phyloP scores from a whole-genome alignment of 1,139 yeast species.

The Wickerhamomyces sp. region DNA sequence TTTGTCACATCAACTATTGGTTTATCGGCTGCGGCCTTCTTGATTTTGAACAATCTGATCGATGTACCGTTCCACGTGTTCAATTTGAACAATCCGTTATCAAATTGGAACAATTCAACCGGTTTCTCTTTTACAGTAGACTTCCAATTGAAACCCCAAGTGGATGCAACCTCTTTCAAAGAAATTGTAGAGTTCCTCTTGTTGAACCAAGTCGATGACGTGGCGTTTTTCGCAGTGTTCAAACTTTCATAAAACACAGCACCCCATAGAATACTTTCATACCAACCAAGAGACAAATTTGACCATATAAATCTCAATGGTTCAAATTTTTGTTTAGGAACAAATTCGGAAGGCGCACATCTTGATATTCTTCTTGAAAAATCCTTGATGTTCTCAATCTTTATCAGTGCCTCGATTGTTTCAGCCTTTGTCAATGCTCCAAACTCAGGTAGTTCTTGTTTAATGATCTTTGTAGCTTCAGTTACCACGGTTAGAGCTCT shows the following conservation, averaged over 20 bases:
- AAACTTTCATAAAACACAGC: conserved; percentile 43
- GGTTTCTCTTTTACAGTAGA: conserved; percentile 6
- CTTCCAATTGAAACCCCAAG: conserved; percentile 24
- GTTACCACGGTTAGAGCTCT: conserved; percentile 43
- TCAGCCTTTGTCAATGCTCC: conserved; percentile 18
- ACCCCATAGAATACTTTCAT: conserved; percentile 63
- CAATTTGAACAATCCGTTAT: conserved; percentile 17
- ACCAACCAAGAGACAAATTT: conserved; percentile 68
- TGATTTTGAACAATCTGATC: conserved; percentile 56
- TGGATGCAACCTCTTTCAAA: conserved; percentile 21
- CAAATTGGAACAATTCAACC: conserved; percentile 9
- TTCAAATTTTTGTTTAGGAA: conserved; percentile 33
- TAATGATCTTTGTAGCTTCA: conserved; percentile 34
- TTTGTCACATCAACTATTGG: conserved; percentile 48
- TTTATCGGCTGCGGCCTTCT: conserved; percentile 34
- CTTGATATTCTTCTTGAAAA: conserved; percentile 25
- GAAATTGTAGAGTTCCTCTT: conserved; percentile 18
- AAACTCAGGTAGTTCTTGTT: conserved; percentile 34
- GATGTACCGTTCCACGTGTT: conserved; percentile 63
- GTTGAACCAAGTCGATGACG: conserved; percentile 18
- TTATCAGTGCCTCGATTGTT: conserved; percentile 30
- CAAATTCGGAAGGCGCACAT: conserved; percentile 30
- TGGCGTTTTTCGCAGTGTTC: conserved; percentile 6
- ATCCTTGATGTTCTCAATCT: conserved; percentile 33
- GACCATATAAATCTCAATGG: conserved; percentile 59